These are phyloP conservation scores for Lactifluus subvellereus DNA, from an alignment of 768 basidiomycete species.

Conservation along the genomic window DNA sequence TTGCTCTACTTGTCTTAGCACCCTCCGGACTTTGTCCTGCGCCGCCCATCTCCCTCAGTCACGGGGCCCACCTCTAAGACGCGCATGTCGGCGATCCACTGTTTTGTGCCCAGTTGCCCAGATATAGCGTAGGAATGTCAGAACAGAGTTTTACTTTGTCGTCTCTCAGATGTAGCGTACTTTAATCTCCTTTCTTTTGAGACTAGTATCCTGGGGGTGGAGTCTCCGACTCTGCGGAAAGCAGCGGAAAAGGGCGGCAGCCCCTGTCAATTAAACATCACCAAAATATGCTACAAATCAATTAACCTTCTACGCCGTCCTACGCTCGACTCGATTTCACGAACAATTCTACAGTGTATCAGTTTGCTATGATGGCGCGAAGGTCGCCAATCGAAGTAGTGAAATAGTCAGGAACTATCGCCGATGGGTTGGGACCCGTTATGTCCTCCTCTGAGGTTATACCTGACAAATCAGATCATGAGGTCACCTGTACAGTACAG, in stretches of 20 bases:
- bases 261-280: neutral
- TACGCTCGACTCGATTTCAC: conserved; percentile 1
- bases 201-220: neutral
- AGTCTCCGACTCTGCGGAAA: neutral
- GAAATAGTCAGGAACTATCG: conserved; percentile 76
- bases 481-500: neutral
- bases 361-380: conserved; percentile 26
- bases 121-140: conserved; percentile 1
- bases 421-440: conserved; percentile 60
- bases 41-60: conserved; percentile 17
- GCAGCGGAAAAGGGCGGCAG: neutral
- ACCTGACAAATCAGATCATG: conserved; percentile 40
- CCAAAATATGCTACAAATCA: neutral
- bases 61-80: neutral
- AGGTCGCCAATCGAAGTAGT: conserved; percentile 81
- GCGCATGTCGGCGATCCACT: conserved; percentile 11
- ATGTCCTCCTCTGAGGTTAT: conserved; percentile 73
- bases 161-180: neutral
- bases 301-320: conserved; percentile 14
- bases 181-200: conserved; percentile 9
- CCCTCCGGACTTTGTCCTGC: conserved; percentile 11
- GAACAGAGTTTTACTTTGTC: conserved; percentile 1
- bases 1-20: conserved; percentile 16
- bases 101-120: conserved; percentile 15
- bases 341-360: neutral